These are phyloP conservation scores for Auricularia auricula-judae DNA, from an alignment of 768 basidiomycete species.

Conservation along the genomic window DNA sequence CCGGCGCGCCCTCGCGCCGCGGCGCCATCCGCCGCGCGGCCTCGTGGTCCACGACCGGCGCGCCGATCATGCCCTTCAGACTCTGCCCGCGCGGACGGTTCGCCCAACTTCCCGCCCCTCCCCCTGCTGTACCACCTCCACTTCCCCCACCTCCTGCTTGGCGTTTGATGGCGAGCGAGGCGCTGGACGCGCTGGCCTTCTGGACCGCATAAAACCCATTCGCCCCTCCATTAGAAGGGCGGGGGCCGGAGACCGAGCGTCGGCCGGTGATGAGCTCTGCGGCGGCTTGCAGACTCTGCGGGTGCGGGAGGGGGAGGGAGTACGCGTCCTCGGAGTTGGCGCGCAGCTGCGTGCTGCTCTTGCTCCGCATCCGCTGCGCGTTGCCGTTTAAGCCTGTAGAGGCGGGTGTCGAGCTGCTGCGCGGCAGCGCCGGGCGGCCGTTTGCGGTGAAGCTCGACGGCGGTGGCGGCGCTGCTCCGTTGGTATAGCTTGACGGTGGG, in stretches of 20 bases:
- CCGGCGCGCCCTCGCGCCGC: background rate
- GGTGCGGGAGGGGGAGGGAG: background rate
- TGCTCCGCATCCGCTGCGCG: background rate
- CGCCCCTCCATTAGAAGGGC: too few relatives aligned
- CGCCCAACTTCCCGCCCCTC: background rate
- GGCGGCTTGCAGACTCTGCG: background rate
- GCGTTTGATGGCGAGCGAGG: background rate
- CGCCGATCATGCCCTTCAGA: background rate
- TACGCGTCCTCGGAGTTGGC: background rate
- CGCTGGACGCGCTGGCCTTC: background rate
- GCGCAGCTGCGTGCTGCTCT: background rate
- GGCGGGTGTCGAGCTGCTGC: background rate
- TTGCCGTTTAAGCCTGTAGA: background rate
- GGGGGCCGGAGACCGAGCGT: background rate
- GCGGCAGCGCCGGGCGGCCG: background rate
- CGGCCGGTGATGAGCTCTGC: background rate
- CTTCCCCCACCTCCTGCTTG: too few relatives aligned
- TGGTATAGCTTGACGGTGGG: background rate
- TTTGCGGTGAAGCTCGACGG: background rate
- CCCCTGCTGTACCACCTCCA: too few relatives aligned
- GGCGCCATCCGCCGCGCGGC: background rate
- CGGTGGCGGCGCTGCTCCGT: background rate
- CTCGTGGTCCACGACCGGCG: background rate
- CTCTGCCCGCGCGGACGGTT: background rate
- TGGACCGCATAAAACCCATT: background rate